Conservation (phyloP, 768 basidiomycete species). For the Strobilomyces dryophilus region DNA sequence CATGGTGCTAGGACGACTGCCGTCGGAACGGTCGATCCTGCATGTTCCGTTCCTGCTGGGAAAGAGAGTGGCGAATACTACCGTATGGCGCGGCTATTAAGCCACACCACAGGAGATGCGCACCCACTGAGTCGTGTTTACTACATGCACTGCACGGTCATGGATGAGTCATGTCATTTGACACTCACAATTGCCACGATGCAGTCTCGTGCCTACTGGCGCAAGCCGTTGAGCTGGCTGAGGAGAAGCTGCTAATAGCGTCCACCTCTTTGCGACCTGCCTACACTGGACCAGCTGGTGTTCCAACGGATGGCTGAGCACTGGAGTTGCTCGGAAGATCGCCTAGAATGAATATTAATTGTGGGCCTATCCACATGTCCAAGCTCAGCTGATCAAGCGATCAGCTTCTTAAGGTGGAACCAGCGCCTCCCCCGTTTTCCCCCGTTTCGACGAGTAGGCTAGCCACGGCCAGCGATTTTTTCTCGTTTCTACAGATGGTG, state of each 20-base stretch:
- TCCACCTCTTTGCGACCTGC: neutral
- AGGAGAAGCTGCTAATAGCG: neutral
- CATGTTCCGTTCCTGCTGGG: neutral
- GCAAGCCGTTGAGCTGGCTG: neutral
- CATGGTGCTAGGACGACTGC: too few species aligned
- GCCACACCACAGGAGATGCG: neutral
- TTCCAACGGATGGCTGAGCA: too few species aligned
- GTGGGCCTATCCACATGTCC: too few species aligned
- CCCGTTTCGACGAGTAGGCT: neutral
- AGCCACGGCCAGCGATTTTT: neutral
- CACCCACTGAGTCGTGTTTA: neutral
- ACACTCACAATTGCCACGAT: neutral
- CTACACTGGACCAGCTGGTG: too few species aligned
- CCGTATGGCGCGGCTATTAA: neutral
- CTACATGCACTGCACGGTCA: neutral
- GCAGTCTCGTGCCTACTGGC: neutral
- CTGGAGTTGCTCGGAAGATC: too few species aligned
- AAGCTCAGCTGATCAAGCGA: neutral
- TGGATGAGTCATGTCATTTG: neutral
- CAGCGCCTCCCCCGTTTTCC: neutral
- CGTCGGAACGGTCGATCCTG: too few species aligned
- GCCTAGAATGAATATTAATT: too few species aligned
- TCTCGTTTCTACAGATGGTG: neutral
- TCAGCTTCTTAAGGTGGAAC: neutral
- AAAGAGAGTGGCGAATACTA: neutral